These are phyloP conservation scores for Citrullus amarus DNA, from an alignment of 306 rosid species.

Conservation along the genomic window DNA sequence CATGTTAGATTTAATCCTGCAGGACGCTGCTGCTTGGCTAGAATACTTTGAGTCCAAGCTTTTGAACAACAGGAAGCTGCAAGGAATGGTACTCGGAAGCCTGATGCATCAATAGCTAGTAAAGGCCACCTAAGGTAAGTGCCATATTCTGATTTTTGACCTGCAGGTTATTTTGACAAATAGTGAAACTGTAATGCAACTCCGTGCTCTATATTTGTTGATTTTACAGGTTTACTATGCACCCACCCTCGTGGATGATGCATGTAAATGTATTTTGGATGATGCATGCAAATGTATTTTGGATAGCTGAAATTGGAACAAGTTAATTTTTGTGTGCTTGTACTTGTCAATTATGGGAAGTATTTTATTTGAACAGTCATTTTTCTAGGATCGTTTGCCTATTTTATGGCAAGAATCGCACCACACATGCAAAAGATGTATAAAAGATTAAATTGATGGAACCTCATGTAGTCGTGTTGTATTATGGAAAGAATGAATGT, in stretches of 20 bases:
- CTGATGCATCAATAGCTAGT: conserved; percentile 96
- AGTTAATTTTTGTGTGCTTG: not conserved
- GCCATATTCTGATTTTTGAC: conserved; percentile 9
- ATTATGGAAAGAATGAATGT: not conserved
- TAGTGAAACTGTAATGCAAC: not conserved
- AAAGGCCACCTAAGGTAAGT: conserved; percentile 93
- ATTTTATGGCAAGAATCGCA: not conserved
- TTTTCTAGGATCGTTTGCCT: not conserved
- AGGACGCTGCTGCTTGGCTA: conserved; percentile 99
- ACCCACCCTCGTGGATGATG: not conserved
- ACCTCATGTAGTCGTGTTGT: not conserved
- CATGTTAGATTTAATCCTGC: conserved; percentile 7
- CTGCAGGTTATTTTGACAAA: not conserved
- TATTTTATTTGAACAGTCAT: not conserved
- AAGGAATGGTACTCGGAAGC: conserved; percentile 87
- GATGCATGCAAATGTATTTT: not conserved
- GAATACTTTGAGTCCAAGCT: conserved; percentile 99
- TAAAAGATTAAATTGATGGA: not conserved
- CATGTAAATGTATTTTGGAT: not conserved
- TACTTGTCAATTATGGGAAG: not conserved
- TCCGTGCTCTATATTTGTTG: not conserved
- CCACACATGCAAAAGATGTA: not conserved
- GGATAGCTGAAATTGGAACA: not conserved
- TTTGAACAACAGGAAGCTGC: conserved; percentile 99
- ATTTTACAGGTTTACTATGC: not conserved